Percentiles rank a stretch among this genome's conserved stretches.
These are phyloP conservation scores for Podila epigama DNA, from an alignment of 192 early-diverging fungal species.

Conservation along the genomic window DNA sequence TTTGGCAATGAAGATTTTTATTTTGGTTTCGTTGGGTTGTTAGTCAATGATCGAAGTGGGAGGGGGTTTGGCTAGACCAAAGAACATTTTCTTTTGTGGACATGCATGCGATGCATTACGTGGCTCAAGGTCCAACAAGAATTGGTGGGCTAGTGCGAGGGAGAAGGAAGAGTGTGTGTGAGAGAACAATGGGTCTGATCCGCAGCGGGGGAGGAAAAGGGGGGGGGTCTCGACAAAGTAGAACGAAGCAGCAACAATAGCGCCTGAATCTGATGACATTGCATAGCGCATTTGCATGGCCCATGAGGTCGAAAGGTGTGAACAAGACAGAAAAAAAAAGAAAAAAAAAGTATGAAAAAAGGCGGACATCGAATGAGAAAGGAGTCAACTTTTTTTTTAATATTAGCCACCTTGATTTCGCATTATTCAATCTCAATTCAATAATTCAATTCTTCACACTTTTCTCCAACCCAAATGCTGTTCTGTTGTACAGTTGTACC, in stretches of 20 bases:
- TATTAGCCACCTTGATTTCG: not conserved
- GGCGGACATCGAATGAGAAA: slow-evolving; percentile 2
- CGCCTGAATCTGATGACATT: no score
- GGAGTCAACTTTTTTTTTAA: slow-evolving; percentile 1
- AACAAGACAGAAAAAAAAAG: not conserved
- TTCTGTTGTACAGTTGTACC: not conserved
- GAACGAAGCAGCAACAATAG: no score
- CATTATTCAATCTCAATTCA: not conserved
- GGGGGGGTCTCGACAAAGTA: no score
- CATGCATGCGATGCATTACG: no score
- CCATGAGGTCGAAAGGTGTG: not conserved
- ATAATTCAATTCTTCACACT: not conserved
- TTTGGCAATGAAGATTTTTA: not conserved
- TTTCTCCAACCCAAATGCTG: not conserved
- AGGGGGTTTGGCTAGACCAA: no score
- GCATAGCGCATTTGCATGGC: no score
- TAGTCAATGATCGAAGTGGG: not conserved
- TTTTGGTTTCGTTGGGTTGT: not conserved
- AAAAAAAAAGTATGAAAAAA: not conserved
- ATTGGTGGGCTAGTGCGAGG: no score
- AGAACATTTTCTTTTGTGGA: no score
- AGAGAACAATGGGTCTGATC: no score
- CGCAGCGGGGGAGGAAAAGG: no score
- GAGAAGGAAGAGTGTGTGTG: no score
- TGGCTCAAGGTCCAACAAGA: no score